Conservation (phyloP, 495 filamentous ascomycete species). For the Barbatosphaeria neglecta region DNA sequence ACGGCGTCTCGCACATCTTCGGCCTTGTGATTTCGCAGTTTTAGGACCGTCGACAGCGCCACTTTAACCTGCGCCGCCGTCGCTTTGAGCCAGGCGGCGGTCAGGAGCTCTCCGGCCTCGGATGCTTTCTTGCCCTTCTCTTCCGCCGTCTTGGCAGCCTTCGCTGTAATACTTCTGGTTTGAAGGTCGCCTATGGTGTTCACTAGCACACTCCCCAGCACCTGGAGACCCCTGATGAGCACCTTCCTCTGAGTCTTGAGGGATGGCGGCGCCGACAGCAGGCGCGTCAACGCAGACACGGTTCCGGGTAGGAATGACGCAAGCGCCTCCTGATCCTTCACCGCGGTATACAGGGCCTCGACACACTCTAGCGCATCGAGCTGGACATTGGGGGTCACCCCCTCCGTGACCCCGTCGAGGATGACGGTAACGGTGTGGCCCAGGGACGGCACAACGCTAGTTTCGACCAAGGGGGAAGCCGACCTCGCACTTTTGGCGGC, state of each 20-base stretch:
- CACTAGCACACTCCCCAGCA: slow-evolving; percentile 49
- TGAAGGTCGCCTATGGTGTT: slow-evolving; percentile 54
- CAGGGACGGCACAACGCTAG: slow-evolving; percentile 62
- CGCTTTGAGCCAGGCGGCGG: slow-evolving; percentile 65
- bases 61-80: slow-evolving; percentile 76
- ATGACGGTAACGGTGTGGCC: slow-evolving; percentile 75
- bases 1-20: slow-evolving; percentile 59
- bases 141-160: slow-evolving; percentile 7
- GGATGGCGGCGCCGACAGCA: slow-evolving; percentile 56
- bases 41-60: slow-evolving; percentile 67
- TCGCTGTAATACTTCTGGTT: slow-evolving; percentile 27
- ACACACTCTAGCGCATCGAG: slow-evolving; percentile 54
- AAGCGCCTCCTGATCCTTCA: slow-evolving; percentile 59
- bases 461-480: slow-evolving; percentile 32
- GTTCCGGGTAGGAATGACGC: slow-evolving; percentile 82
- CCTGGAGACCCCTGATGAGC: slow-evolving; percentile 47
- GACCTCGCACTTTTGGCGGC: not conserved
- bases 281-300: slow-evolving; percentile 67
- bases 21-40: slow-evolving; percentile 62
- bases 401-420: slow-evolving; percentile 55
- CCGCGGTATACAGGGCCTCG: slow-evolving; percentile 45
- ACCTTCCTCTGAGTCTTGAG: slow-evolving; percentile 53
- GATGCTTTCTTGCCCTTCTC: slow-evolving; percentile 2
- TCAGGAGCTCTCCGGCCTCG: slow-evolving; percentile 21
- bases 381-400: slow-evolving; percentile 50